These are phyloP conservation scores for Coleophoma crateriformis DNA, from an alignment of 2,329 filamentous ascomycete genomes.

Conservation along the genomic window DNA sequence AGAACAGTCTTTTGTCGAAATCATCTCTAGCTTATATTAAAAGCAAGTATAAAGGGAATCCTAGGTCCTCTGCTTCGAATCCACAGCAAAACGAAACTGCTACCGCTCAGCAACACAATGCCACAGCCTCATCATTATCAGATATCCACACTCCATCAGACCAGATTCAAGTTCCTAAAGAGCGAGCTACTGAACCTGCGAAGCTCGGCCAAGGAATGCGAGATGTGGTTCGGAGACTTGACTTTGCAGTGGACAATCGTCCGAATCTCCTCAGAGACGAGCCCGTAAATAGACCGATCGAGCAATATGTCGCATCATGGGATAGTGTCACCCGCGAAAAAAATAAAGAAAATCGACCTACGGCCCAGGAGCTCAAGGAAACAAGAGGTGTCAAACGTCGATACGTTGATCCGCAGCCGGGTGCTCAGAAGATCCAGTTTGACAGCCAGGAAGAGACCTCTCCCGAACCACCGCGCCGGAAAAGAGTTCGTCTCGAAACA, in stretches of 20 bases:
- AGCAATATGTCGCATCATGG: constrained; percentile 5
- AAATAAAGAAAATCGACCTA: constrained; percentile 24
- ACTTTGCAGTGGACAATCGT: constrained; percentile 1
- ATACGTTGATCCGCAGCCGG: constrained; percentile 13
- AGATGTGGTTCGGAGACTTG: neutral
- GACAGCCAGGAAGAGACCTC: constrained; percentile 9
- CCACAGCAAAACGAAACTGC: neutral
- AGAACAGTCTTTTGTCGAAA: no score
- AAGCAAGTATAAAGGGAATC: no score
- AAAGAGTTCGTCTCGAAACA: constrained; percentile 2
- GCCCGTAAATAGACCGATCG: constrained; percentile 2
- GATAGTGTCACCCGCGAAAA: constrained; percentile 11
- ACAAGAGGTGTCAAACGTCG: constrained; percentile 3
- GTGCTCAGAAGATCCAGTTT: constrained; percentile 13
- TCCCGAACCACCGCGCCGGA: constrained; percentile 3
- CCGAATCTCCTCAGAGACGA: neutral
- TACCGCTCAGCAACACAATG: neutral
- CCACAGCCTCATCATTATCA: neutral
- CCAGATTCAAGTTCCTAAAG: neutral
- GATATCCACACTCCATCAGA: neutral
- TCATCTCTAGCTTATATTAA: no score
- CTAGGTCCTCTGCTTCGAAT: neutral
- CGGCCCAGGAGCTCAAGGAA: neutral
- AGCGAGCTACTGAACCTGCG: neutral
- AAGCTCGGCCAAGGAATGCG: neutral